Evolutionary conservation across 768 basidiomycete species (phyloP).

Genomic region (Russula compacta): DNA sequence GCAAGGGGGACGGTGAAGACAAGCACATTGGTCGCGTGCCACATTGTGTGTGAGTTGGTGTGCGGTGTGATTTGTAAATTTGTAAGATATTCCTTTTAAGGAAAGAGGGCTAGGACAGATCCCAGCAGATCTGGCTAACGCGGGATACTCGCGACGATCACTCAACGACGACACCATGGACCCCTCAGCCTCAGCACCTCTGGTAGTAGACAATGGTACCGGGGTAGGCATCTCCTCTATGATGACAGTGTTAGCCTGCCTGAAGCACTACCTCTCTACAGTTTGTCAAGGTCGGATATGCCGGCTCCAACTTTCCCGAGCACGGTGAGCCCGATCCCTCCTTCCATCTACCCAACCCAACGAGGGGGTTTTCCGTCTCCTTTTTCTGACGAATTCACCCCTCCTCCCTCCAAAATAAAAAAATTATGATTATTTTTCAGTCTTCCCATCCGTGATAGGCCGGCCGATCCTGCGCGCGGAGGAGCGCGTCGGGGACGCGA

Average conservation of each 20-base stretch:
- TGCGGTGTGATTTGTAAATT: no score
- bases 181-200: conserved; percentile 29
- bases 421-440: conserved; percentile 34
- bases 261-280: conserved; percentile 20
- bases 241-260: not conserved
- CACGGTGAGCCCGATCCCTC: conserved; percentile 31
- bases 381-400: not conserved
- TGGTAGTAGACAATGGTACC: conserved; percentile 61
- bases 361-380: no score
- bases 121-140: no score
- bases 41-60: no score
- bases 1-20: no score
- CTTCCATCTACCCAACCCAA: not conserved
- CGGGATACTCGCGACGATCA: not conserved
- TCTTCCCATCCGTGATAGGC: conserved; percentile 95
- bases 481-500: conserved; percentile 77
- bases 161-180: conserved; percentile 25
- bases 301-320: conserved; percentile 58
- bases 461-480: conserved; percentile 96
- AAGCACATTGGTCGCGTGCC: no score
- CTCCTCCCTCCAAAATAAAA: not conserved
- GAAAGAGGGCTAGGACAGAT: no score
- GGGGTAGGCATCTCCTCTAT: conserved; percentile 33
- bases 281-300: conserved; percentile 60
- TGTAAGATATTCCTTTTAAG: no score